Conservation (phyloP, 768 basidiomycete species). For the Fomitopsis serialis region DNA sequence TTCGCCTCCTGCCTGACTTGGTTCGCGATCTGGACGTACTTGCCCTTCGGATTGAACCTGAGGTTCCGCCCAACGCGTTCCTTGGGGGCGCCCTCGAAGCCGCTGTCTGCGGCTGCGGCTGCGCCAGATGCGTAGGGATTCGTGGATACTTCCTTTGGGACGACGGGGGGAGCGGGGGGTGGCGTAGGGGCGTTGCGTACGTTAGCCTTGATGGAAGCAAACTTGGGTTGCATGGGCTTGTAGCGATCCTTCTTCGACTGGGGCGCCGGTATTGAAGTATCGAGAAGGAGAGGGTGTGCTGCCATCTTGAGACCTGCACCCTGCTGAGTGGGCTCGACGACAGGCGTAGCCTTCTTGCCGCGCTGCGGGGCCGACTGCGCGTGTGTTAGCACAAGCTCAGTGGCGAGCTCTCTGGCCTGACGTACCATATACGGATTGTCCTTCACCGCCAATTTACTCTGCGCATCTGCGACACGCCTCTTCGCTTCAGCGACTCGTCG, state of each 20-base stretch:
- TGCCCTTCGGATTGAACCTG: constrained; percentile 90
- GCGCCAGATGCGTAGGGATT: constrained; percentile 75
- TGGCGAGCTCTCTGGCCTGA: background rate
- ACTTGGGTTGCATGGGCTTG: constrained; percentile 99
- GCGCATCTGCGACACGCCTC: constrained; percentile 76
- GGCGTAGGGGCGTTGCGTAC: constrained; percentile 69
- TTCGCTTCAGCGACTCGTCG: constrained; percentile 82
- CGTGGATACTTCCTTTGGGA: constrained; percentile 35
- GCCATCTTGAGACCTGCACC: constrained; percentile 87
- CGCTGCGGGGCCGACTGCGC: constrained; percentile 47
- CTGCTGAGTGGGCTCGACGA: constrained; percentile 63
- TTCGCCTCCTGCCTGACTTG: constrained; percentile 70
- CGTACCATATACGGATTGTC: constrained; percentile 87
- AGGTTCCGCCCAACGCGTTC: constrained; percentile 68
- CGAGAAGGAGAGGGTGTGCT: constrained; percentile 81
- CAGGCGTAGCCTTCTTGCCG: constrained; percentile 47
- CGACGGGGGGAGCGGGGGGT: constrained; percentile 34
- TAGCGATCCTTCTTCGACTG: constrained; percentile 88
- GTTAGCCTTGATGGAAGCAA: constrained; percentile 92
- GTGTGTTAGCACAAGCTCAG: background rate
- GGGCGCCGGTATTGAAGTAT: constrained; percentile 49
- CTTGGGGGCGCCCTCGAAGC: constrained; percentile 68
- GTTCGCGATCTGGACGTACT: constrained; percentile 73
- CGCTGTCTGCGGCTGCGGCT: constrained; percentile 47
- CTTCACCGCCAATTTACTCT: constrained; percentile 66